Evolutionary conservation across 495 filamentous ascomycete species (phyloP).

Genomic region (Aspergillus sclerotiicarbonarius): DNA sequence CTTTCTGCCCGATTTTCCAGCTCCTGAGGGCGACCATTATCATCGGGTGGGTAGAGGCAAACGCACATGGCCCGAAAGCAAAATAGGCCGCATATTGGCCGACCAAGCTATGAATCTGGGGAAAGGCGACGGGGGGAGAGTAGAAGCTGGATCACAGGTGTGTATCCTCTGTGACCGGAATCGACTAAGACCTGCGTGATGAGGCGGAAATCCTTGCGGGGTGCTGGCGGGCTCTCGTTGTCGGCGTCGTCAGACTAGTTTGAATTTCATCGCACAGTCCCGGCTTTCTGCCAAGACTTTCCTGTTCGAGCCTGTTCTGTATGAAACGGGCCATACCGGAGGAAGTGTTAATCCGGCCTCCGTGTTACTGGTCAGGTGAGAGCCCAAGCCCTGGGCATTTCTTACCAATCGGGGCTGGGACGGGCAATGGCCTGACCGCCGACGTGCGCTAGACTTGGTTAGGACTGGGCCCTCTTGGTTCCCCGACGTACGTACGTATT

Average conservation of each 20-base stretch:
- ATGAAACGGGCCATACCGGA: constrained; percentile 21
- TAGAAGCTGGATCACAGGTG: constrained; percentile 21
- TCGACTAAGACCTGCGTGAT: constrained; percentile 17
- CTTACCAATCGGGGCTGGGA: neutral
- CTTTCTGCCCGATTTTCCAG: neutral
- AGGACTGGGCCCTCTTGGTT: no score
- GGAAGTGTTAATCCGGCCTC: constrained; percentile 28
- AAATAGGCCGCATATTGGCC: constrained; percentile 83
- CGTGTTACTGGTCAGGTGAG: constrained; percentile 27
- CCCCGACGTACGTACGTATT: no score
- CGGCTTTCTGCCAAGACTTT: constrained; percentile 39
- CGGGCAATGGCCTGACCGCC: neutral
- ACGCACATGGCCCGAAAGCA: constrained; percentile 87
- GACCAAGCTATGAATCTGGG: constrained; percentile 18
- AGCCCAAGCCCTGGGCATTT: constrained; percentile 21
- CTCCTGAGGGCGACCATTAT: constrained; percentile 5
- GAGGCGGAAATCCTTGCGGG: constrained; percentile 38
- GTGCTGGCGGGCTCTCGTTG: constrained; percentile 41
- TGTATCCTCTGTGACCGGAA: constrained; percentile 19
- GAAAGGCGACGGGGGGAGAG: constrained; percentile 13
- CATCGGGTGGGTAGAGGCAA: constrained; percentile 16
- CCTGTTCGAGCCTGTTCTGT: constrained; percentile 26
- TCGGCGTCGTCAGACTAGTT: constrained; percentile 38
- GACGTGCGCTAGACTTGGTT: neutral
- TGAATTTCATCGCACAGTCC: constrained; percentile 53